phyloP scores from a whole-genome alignment of 164 flowering plant species.

The Kingdonia uniflora region DNA sequence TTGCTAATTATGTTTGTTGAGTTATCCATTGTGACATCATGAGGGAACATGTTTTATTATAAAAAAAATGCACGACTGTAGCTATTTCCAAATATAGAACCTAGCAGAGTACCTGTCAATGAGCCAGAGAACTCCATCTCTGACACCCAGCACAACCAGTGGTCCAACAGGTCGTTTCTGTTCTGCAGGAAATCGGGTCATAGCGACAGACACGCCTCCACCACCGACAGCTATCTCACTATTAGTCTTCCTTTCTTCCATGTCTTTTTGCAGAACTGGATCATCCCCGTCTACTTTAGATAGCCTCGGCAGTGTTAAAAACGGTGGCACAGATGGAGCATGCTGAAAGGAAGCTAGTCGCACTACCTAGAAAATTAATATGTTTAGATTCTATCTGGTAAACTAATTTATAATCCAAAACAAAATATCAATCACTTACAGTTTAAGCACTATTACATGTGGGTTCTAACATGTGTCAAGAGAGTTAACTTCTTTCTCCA shows the following conservation, averaged over 20 bases:
- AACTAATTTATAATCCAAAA: too few relatives aligned
- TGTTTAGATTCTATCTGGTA: too few relatives aligned
- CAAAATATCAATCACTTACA: too few relatives aligned
- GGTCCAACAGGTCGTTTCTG: slow-evolving; percentile 98
- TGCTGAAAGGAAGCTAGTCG: slow-evolving; percentile 96
- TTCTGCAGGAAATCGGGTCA: slow-evolving; percentile 93
- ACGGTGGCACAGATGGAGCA: slow-evolving; percentile 94
- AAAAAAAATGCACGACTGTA: background rate
- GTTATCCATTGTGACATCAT: too few relatives aligned
- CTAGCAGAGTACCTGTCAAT: slow-evolving; percentile 62
- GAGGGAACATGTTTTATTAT: too few relatives aligned
- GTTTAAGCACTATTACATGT: too few relatives aligned
- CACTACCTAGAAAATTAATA: slow-evolving; percentile 49
- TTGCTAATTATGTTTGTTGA: too few relatives aligned
- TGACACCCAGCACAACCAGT: slow-evolving; percentile 84
- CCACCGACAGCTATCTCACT: slow-evolving; percentile 98
- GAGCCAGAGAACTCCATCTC: slow-evolving; percentile 97
- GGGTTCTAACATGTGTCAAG: too few relatives aligned
- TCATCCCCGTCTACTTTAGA: slow-evolving; percentile 72
- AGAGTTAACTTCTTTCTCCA: too few relatives aligned
- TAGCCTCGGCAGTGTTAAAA: slow-evolving; percentile 70
- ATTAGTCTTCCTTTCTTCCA: slow-evolving; percentile 63
- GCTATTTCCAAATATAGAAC: background rate
- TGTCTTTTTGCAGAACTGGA: slow-evolving; percentile 40
- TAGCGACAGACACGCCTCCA: slow-evolving; percentile 96